These are phyloP conservation scores for Rhodotorula toruloides DNA, from an alignment of 768 basidiomycete species.

Conservation along the genomic window DNA sequence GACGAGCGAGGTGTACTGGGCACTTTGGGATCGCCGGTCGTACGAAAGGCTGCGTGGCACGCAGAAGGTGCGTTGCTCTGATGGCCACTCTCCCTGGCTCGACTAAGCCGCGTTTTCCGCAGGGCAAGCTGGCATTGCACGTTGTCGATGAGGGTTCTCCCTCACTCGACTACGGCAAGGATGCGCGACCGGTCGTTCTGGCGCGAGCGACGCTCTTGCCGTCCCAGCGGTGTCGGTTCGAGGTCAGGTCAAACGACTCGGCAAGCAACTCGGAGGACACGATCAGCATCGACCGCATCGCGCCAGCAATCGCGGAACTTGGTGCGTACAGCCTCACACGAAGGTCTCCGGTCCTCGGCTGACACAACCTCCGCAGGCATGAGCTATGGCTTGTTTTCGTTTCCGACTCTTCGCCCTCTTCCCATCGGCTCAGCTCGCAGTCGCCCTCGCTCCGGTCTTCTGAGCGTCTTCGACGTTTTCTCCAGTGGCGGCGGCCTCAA, in stretches of 20 bases:
- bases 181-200: constrained; percentile 1
- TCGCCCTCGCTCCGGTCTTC: constrained; percentile 20
- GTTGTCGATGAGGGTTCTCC: not conserved
- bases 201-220: not conserved
- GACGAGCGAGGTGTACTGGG: constrained; percentile 16
- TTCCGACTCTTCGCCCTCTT: constrained; percentile 9
- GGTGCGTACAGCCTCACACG: constrained; percentile 1
- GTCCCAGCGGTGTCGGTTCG: constrained; percentile 3
- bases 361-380: not conserved
- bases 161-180: not conserved
- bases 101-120: not conserved
- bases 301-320: constrained; percentile 15
- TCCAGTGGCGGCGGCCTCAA: constrained; percentile 16
- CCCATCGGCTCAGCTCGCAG: not conserved
- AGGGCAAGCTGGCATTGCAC: constrained; percentile 28
- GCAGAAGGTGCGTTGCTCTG: constrained; percentile 5
- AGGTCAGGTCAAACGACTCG: constrained; percentile 3
- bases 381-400: constrained; percentile 11
- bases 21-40: constrained; percentile 12
- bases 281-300: constrained; percentile 24
- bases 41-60: constrained; percentile 1
- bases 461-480: constrained; percentile 25
- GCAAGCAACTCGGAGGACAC: not conserved
- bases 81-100: too few relatives aligned
- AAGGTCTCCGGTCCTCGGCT: not conserved